These are phyloP conservation scores for Crithidia brevicula DNA, from an alignment of 208 protist genomes.

Conservation along the genomic window DNA sequence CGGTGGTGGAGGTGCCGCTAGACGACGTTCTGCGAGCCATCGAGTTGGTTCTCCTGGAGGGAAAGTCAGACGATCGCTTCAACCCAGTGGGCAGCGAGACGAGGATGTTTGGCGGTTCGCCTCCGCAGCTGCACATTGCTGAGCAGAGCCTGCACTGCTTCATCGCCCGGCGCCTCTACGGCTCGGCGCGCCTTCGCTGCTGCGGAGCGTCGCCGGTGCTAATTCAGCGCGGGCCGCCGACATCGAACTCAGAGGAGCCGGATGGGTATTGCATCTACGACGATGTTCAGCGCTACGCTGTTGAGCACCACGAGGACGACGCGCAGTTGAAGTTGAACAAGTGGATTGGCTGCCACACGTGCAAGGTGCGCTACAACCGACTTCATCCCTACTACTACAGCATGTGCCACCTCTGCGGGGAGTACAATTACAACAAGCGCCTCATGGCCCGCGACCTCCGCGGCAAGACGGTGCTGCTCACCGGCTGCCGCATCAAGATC, in stretches of 20 bases:
- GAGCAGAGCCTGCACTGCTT: constrained; percentile 68
- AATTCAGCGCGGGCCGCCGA: constrained; percentile 50
- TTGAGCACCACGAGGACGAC: constrained; percentile 45
- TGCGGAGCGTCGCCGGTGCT: constrained; percentile 62
- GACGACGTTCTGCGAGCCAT: constrained; percentile 45
- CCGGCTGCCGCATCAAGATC: constrained; percentile 94
- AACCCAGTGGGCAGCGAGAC: not conserved
- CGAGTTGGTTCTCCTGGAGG: constrained; percentile 54
- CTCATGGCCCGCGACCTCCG: constrained; percentile 89
- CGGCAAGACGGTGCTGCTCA: constrained; percentile 94
- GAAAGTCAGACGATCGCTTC: constrained; percentile 33
- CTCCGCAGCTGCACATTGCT: constrained; percentile 23
- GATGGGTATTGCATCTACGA: constrained; percentile 79
- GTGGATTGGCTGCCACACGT: constrained; percentile 84
- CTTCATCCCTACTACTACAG: constrained; percentile 98
- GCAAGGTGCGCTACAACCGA: constrained; percentile 82
- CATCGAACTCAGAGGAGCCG: constrained; percentile 64
- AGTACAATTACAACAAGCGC: constrained; percentile 96
- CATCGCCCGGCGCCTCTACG: constrained; percentile 74
- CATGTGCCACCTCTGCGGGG: constrained; percentile 95
- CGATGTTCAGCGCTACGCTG: constrained; percentile 71
- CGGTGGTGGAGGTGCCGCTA: constrained; percentile 22
- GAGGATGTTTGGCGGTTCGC: not conserved
- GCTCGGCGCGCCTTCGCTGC: constrained; percentile 27
- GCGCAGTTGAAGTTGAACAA: constrained; percentile 50